Evolutionary conservation across 352 stramenopile species (phyloP).

Genomic region (Pythium chondricola): DNA sequence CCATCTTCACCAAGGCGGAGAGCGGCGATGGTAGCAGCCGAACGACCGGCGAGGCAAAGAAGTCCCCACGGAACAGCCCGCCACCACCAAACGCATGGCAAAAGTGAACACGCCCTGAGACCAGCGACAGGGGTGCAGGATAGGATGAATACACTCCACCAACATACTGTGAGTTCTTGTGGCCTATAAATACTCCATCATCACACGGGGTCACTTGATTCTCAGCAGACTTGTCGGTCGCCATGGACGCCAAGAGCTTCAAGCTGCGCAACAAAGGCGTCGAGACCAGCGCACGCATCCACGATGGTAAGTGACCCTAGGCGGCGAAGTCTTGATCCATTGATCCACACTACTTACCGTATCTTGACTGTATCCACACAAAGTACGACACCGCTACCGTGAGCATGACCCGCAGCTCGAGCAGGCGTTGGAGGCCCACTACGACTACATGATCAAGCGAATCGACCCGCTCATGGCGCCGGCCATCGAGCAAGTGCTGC

Average conservation of each 20-base stretch:
- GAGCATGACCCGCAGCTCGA: conserved; percentile 46
- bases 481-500: conserved; percentile 58
- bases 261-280: conserved; percentile 56
- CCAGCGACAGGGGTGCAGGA: conserved; percentile 10
- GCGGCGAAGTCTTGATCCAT: background rate
- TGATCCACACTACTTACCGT: background rate
- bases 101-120: conserved; percentile 13
- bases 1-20: conserved; percentile 32
- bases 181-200: background rate
- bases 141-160: conserved; percentile 1
- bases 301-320: conserved; percentile 33
- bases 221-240: background rate
- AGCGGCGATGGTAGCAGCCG: conserved; percentile 16
- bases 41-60: conserved; percentile 32
- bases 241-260: conserved; percentile 28
- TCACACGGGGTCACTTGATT: conserved; percentile 18
- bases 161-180: background rate
- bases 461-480: conserved; percentile 54
- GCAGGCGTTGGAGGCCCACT: conserved; percentile 42
- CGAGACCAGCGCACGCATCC: conserved; percentile 37
- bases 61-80: conserved; percentile 8
- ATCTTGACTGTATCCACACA: background rate
- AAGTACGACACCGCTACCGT: conserved; percentile 60
- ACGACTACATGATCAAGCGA: conserved; percentile 67
- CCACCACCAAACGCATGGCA: conserved; percentile 31